A percentile compares a stretch with the other conserved stretches of the same genome.
Conservation (phyloP, 2,329 filamentous ascomycete genomes). For the Ophiostoma quercus region DNA sequence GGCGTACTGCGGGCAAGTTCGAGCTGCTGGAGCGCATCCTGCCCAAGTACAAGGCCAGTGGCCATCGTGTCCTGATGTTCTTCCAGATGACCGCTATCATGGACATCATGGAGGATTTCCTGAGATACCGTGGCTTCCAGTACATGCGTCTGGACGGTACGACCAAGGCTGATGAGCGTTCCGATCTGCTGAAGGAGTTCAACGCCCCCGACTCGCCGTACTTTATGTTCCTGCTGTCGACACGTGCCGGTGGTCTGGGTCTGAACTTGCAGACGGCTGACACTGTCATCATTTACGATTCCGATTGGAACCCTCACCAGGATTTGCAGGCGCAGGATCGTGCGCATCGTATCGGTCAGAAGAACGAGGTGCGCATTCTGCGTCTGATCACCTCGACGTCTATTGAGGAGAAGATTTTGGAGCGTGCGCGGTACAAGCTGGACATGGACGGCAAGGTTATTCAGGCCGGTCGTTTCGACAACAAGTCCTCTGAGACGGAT, state of each 20-base stretch:
- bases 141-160: conserved; percentile 94
- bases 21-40: conserved; percentile 87
- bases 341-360: conserved; percentile 99
- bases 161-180: conserved; percentile 95
- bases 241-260: conserved; percentile 94
- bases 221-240: conserved; percentile 98
- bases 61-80: conserved; percentile 97
- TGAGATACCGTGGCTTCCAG: conserved; percentile 74
- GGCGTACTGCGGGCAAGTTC: conserved; percentile 95
- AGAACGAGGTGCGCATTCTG: conserved; percentile 97
- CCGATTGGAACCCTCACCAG: conserved; percentile 98
- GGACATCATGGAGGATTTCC: conserved; percentile 99
- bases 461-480: conserved; percentile 97
- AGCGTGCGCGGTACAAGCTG: conserved; percentile 93
- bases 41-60: conserved; percentile 85
- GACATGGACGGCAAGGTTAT: conserved; percentile 99
- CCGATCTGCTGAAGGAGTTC: conserved; percentile 80
- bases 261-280: conserved; percentile 96
- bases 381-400: conserved; percentile 94
- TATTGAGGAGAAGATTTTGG: conserved; percentile 96
- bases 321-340: conserved; percentile 99
- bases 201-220: conserved; percentile 87
- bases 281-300: conserved; percentile 99
- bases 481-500: conserved; percentile 97
- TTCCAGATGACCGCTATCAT: conserved; percentile 99